phyloP scores from a whole-genome alignment of 768 basidiomycete species.

The Lactifluus subvellereus region DNA sequence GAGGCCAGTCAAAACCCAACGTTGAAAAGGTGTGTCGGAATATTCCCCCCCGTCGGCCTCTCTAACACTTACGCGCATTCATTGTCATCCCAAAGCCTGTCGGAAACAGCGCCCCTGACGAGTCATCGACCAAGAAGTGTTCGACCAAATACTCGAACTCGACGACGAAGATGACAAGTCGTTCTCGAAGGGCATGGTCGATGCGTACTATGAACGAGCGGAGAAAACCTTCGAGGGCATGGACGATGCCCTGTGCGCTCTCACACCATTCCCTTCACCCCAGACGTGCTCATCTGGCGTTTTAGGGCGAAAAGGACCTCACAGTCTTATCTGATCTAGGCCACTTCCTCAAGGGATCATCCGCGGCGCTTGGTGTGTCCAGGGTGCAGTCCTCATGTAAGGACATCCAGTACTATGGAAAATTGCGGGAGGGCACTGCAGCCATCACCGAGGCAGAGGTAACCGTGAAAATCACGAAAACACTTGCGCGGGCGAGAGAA shows the following conservation, averaged over 20 bases:
- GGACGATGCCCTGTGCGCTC: constrained; percentile 38
- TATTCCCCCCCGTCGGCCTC: not conserved
- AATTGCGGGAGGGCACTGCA: not conserved
- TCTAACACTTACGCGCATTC: not conserved
- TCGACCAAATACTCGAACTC: constrained; percentile 84
- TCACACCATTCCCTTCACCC: not conserved
- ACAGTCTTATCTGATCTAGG: constrained; percentile 64
- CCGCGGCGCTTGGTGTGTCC: constrained; percentile 82
- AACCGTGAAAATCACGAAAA: constrained; percentile 10
- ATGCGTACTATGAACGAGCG: constrained; percentile 79
- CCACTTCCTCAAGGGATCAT: constrained; percentile 97
- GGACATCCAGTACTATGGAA: constrained; percentile 76
- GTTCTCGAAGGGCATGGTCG: constrained; percentile 75
- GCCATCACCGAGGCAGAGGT: constrained; percentile 6
- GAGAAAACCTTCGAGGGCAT: constrained; percentile 69
- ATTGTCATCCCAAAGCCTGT: not conserved
- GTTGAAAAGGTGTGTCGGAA: constrained; percentile 6
- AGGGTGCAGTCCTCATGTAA: constrained; percentile 84
- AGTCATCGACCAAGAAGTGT: constrained; percentile 70
- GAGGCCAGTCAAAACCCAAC: not conserved
- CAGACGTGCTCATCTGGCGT: constrained; percentile 40
- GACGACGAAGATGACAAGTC: constrained; percentile 84
- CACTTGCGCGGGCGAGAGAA: constrained; percentile 13
- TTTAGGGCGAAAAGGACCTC: constrained; percentile 47
- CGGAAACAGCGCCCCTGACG: constrained; percentile 5